Base-by-base conservation (phyloP, 305 asterid species). In the Striga hermonthica region DNA sequence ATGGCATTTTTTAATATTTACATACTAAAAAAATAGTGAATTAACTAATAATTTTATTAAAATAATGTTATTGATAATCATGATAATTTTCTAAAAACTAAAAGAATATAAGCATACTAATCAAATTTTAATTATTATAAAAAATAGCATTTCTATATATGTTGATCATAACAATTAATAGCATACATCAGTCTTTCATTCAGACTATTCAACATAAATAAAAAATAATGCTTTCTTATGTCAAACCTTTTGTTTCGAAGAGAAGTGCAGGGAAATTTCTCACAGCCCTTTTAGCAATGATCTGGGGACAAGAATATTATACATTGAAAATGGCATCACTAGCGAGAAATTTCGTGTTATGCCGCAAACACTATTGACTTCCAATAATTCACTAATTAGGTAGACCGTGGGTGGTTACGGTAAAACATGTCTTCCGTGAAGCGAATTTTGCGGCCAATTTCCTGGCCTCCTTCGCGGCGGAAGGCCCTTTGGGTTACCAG, bases 261-360 rank as follows among this genome's bases (percentile, higher is more conserved):
- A n/a, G 35, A 41, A 64, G 40, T 68, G 66, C 68, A 9, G 44
- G 53, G 78, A 74, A 80, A 41, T 74, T 76, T 80, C 83, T 68
- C 6, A 10, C 6, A 40, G 49, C 59, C 41, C 53, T 15, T 62
- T 39, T 9, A 11, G 57, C 40, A 50, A 47, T 57, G 52, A 63
- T 63, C 50, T 66, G 10, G 36, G 58, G n/a, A 35, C 44, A 45
- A 22, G 31, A 22, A 22, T 39, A 15, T 1, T 9, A 13, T 48
- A 48, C 12, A 1, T 10, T 48, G 14, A 48, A 9, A 48, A 48
- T 9, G 14, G 6, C 3, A 48, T 14, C 55, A 5, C 55, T 15
- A 14, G 16, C 7, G 4, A 9, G 43, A 35, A 50, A 41, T 41
- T 41, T 41, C 47, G 3, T 41, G 7, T 41, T 41, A 7, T 41